These are phyloP conservation scores for Achlya hypogyna DNA, from an alignment of 352 stramenopile genomes.

Conservation along the genomic window DNA sequence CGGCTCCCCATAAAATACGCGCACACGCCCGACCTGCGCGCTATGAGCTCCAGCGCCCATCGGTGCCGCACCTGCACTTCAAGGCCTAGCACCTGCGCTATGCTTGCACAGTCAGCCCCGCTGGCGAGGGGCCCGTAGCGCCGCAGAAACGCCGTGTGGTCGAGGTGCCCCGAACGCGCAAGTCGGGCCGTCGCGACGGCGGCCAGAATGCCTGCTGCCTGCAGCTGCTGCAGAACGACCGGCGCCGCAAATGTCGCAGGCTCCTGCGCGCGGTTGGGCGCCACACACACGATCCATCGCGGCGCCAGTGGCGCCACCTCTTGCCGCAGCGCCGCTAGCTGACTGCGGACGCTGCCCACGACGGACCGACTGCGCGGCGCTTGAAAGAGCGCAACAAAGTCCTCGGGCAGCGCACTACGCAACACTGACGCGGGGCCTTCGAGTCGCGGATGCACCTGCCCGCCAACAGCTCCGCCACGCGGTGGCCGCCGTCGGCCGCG, in stretches of 20 bases:
- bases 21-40: too few relatives aligned
- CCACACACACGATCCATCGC: background rate
- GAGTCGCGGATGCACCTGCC: background rate
- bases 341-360: background rate
- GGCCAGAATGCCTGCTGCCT: background rate
- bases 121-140: background rate
- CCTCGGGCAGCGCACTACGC: background rate
- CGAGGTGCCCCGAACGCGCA: too few relatives aligned
- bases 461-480: background rate
- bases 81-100: too few relatives aligned
- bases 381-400: background rate
- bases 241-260: background rate
- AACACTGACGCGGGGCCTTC: background rate
- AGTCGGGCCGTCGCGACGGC: background rate
- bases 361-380: background rate
- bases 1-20: background rate
- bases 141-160: background rate
- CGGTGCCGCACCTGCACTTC: too few relatives aligned
- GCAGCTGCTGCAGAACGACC: background rate
- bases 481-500: slow-evolving; percentile 43
- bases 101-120: too few relatives aligned
- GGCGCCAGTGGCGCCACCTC: background rate
- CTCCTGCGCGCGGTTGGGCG: background rate
- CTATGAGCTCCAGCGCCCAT: too few relatives aligned
- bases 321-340: background rate